These are phyloP conservation scores for Rhodosorus marinus DNA, from an alignment of 23 red algal genomes.

Conservation along the genomic window DNA sequence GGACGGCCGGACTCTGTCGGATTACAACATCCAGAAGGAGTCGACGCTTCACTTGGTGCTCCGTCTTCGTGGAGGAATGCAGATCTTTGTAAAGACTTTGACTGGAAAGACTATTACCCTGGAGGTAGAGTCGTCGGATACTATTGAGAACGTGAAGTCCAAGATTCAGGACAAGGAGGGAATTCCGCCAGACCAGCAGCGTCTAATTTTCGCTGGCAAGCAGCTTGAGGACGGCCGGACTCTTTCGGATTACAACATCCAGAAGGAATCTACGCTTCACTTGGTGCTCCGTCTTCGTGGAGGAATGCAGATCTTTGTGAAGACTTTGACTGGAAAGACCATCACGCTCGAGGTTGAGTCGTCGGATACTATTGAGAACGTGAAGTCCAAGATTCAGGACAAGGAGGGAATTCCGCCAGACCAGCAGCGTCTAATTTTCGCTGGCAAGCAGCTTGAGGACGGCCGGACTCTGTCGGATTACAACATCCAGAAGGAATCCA, in stretches of 20 bases:
- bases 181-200: too few relatives aligned
- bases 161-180: slow-evolving; percentile 99
- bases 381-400: slow-evolving; percentile 90
- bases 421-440: slow-evolving; percentile 95
- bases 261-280: slow-evolving; percentile 95
- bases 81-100: slow-evolving; percentile 94
- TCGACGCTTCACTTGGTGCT: too few relatives aligned
- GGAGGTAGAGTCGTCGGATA: too few relatives aligned
- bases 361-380: slow-evolving; percentile 89
- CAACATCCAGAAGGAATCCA: slow-evolving; percentile 97
- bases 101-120: slow-evolving; percentile 98
- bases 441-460: slow-evolving; percentile 92
- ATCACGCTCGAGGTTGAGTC: slow-evolving; percentile 83
- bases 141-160: slow-evolving; percentile 94
- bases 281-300: slow-evolving; percentile 58
- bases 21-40: too few relatives aligned
- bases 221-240: slow-evolving; percentile 94
- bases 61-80: too few relatives aligned
- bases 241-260: slow-evolving; percentile 94
- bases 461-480: slow-evolving; percentile 86
- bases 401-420: slow-evolving; percentile 96
- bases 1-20: slow-evolving; percentile 60
- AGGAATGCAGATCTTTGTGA: slow-evolving; percentile 90
- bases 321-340: slow-evolving; percentile 82
- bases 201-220: slow-evolving; percentile 94